Percentiles rank a stretch among this genome's conserved stretches.
phyloP scores from a whole-genome alignment of 768 basidiomycete genomes.

The Tephrocybe sp. region DNA sequence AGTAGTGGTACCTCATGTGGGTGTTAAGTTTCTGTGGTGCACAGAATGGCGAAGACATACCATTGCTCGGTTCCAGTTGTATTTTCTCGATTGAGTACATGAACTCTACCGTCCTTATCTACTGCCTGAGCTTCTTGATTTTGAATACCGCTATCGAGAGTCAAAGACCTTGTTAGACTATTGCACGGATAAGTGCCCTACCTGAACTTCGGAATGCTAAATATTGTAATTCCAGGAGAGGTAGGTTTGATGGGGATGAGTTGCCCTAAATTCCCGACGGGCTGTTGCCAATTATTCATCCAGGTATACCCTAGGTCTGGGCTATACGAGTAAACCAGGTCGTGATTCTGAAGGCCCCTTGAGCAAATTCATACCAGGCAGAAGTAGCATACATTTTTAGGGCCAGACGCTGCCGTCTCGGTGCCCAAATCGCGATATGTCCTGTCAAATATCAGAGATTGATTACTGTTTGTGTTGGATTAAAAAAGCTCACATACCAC shows the following conservation, averaged over 20 bases:
- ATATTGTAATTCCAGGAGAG: background rate
- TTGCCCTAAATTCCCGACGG: background rate
- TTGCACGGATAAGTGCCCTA: background rate
- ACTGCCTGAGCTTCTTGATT: background rate
- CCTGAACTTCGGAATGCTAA: background rate
- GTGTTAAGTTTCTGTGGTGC: background rate
- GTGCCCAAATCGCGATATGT: background rate
- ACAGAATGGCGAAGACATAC: background rate
- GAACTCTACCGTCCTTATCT: background rate
- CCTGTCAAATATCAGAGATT: background rate
- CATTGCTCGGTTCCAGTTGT: background rate
- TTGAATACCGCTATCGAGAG: background rate
- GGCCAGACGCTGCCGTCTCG: background rate
- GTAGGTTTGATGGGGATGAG: background rate
- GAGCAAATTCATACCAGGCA: background rate
- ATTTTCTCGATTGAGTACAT: constrained; percentile 1
- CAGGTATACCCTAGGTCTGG: background rate
- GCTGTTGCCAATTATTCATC: background rate
- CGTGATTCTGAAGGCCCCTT: background rate
- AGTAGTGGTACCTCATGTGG: background rate
- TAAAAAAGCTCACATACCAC: background rate
- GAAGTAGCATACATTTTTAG: background rate
- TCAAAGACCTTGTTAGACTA: background rate
- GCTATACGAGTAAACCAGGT: background rate
- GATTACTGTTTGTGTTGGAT: background rate